A percentile compares a stretch with the other conserved stretches of the same genome.
phyloP scores from a whole-genome alignment of 164 flowering plant genomes.

The Platanus orientalis region DNA sequence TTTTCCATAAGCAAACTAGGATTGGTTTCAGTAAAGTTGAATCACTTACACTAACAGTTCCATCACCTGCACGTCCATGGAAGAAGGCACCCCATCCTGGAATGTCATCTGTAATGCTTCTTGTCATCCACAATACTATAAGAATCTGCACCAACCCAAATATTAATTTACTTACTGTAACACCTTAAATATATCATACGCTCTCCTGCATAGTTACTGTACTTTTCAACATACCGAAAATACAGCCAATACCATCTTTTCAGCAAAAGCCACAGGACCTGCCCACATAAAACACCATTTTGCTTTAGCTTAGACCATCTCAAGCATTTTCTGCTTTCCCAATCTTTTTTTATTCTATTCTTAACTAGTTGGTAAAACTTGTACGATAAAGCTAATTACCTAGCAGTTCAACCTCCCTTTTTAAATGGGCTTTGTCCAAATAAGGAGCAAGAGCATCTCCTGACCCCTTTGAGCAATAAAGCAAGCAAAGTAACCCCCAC shows the following conservation, averaged over 20 bases:
- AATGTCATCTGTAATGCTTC: slow-evolving; percentile 74
- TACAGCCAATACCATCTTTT: slow-evolving; percentile 66
- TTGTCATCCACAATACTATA: slow-evolving; percentile 87
- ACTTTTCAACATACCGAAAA: slow-evolving; percentile 52
- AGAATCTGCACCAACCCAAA: slow-evolving; percentile 42
- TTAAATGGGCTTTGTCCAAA: slow-evolving; percentile 64
- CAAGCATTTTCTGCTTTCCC: too few relatives aligned
- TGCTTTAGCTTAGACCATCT: too few relatives aligned
- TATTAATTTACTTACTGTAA: not conserved
- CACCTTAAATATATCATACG: too few relatives aligned
- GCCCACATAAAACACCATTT: slow-evolving; percentile 5
- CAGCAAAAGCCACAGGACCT: slow-evolving; percentile 95
- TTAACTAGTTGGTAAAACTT: too few relatives aligned
- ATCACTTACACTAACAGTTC: slow-evolving; percentile 81
- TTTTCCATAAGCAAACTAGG: too few relatives aligned
- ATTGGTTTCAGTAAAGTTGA: not conserved
- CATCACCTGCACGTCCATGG: slow-evolving; percentile 76
- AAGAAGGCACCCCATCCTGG: slow-evolving; percentile 92
- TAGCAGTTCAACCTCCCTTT: slow-evolving; percentile 61
- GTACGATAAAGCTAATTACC: slow-evolving; percentile 43
- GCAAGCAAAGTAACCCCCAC: slow-evolving; percentile 63
- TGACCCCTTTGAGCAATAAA: slow-evolving; percentile 48
- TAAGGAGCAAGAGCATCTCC: slow-evolving; percentile 45
- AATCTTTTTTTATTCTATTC: too few relatives aligned
- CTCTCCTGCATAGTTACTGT: too few relatives aligned